phyloP scores from a whole-genome alignment of 2,329 filamentous ascomycete species.

The Pseudomassariella vexata region DNA sequence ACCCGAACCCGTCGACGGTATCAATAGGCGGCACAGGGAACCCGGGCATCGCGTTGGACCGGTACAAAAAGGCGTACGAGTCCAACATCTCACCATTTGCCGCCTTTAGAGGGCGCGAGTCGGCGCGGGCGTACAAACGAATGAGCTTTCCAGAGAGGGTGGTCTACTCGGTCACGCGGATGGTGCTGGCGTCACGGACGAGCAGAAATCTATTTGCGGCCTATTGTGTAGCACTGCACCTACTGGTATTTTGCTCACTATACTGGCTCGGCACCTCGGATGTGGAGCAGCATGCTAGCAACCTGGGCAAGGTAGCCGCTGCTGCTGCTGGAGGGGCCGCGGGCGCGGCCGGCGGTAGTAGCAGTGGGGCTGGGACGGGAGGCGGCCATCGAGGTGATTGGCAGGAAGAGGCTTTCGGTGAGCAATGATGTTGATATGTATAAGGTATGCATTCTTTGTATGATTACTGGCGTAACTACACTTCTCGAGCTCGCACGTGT shows the following conservation, averaged over 20 bases:
- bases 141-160: slow-evolving; percentile 89
- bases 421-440: too few species aligned
- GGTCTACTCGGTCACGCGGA: slow-evolving; percentile 84
- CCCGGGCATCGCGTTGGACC: slow-evolving; percentile 67
- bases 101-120: slow-evolving; percentile 90
- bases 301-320: slow-evolving; percentile 42
- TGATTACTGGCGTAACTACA: neutral
- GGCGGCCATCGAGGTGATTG: slow-evolving; percentile 46
- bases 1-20: slow-evolving; percentile 71
- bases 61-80: slow-evolving; percentile 90
- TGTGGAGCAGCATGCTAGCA: slow-evolving; percentile 54
- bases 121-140: slow-evolving; percentile 80
- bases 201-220: slow-evolving; percentile 91
- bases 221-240: slow-evolving; percentile 83
- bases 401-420: slow-evolving; percentile 57
- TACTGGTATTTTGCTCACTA: slow-evolving; percentile 80
- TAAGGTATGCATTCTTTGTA: neutral
- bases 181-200: slow-evolving; percentile 82
- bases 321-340: slow-evolving; percentile 37
- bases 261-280: slow-evolving; percentile 75
- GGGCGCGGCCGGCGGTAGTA: slow-evolving; percentile 33
- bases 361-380: slow-evolving; percentile 27
- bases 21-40: slow-evolving; percentile 48
- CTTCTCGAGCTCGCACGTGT: neutral
- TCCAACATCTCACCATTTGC: slow-evolving; percentile 93